Percentiles rank a stretch among this genome's conserved stretches.
These are phyloP conservation scores for Triticum timopheevii DNA, from an alignment of 176 grass and related monocot species.

Conservation along the genomic window DNA sequence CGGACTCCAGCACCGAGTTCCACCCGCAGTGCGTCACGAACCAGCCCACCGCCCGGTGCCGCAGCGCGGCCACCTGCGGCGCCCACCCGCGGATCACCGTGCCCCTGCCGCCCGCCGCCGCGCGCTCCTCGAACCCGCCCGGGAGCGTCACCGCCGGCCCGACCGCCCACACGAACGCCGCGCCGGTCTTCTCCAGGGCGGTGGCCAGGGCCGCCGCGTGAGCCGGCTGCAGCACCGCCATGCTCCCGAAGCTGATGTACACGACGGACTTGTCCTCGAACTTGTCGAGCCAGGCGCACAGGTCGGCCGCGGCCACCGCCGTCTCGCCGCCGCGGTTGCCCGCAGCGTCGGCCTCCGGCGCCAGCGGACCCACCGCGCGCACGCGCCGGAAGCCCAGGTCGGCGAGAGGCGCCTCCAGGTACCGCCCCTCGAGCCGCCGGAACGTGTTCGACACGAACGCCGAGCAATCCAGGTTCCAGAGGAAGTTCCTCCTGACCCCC, in stretches of 20 bases:
- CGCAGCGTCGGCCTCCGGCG: conserved; percentile 1
- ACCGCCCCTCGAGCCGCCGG: conserved; percentile 33
- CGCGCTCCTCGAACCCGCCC: conserved; percentile 46
- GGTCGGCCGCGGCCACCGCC: neutral
- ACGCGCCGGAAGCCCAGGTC: conserved; percentile 31
- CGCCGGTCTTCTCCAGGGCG: conserved; percentile 42
- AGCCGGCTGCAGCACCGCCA: conserved; percentile 16
- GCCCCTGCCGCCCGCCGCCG: conserved; percentile 8
- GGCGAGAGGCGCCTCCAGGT: conserved; percentile 31
- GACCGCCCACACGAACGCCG: conserved; percentile 51
- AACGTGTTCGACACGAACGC: conserved; percentile 52
- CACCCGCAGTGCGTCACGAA: conserved; percentile 61
- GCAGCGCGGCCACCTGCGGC: conserved; percentile 68
- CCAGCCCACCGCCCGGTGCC: conserved; percentile 62
- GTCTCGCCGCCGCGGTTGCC: conserved; percentile 30
- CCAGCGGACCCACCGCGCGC: conserved; percentile 48
- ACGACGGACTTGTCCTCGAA: conserved; percentile 44
- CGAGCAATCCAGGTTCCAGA: conserved; percentile 42
- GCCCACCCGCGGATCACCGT: conserved; percentile 68
- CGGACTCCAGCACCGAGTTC: conserved; percentile 42
- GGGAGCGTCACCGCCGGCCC: conserved; percentile 13
- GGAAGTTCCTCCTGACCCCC: conserved; percentile 41
- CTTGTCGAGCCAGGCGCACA: conserved; percentile 54
- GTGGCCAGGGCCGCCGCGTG: conserved; percentile 41
- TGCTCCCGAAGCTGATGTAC: conserved; percentile 62